phyloP scores from a whole-genome alignment of 2,329 filamentous ascomycete genomes.

The Claviceps sp. region DNA sequence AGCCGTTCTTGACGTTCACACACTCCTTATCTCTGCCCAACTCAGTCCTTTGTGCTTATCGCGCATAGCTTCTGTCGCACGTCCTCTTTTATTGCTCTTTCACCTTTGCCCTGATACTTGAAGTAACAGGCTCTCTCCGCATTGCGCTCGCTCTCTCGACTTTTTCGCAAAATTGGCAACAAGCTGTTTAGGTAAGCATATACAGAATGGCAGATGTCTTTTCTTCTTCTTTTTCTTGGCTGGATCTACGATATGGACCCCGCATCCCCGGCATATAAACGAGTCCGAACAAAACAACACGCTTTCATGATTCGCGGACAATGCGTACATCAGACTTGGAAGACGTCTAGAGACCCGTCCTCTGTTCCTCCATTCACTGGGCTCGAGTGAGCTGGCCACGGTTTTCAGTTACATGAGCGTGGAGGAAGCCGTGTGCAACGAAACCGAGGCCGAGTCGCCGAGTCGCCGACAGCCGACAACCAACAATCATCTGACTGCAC shows the following conservation, averaged over 20 bases:
- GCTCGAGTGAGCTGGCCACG: neutral
- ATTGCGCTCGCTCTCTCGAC: neutral
- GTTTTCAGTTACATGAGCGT: neutral
- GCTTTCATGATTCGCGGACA: neutral
- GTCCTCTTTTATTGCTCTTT: neutral
- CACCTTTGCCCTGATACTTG: neutral
- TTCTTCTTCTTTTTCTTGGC: neutral
- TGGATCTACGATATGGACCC: neutral
- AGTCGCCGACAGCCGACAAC: neutral
- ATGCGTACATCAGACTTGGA: neutral
- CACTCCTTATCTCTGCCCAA: neutral
- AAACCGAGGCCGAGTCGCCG: neutral
- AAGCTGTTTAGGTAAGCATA: slow-evolving; percentile 1
- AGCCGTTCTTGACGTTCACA: neutral
- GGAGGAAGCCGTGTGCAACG: neutral
- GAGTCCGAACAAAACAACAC: neutral
- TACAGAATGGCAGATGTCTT: neutral
- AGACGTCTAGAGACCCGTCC: too few species aligned
- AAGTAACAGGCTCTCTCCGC: neutral
- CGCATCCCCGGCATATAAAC: neutral
- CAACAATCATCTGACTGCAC: neutral
- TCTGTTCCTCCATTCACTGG: too few species aligned
- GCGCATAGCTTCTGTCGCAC: neutral
- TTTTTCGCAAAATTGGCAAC: neutral
- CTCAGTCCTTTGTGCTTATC: slow-evolving; percentile 2